Percentiles rank a stretch among this genome's conserved stretches.
Evolutionary conservation across 805 yeast species (phyloP).

Genomic region (Pichia scutulata): DNA sequence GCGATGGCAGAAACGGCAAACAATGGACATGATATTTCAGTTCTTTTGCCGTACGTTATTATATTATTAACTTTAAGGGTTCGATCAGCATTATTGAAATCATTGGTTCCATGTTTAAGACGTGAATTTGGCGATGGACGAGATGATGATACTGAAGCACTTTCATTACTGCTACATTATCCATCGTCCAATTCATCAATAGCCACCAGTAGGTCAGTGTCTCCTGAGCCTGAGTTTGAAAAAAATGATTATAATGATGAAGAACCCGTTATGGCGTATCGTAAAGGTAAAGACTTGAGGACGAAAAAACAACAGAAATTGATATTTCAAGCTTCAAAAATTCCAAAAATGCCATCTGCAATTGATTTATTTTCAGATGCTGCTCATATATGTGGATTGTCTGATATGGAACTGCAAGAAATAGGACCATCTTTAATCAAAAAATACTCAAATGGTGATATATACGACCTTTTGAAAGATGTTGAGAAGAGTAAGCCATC

Average conservation of each 20-base stretch:
- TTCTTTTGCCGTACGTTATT: conserved; percentile 33
- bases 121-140: background rate
- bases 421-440: conserved; percentile 7
- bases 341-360: conserved; percentile 8
- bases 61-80: conserved; percentile 31
- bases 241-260: background rate
- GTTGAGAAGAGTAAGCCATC: background rate
- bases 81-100: conserved; percentile 8
- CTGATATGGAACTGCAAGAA: conserved; percentile 6
- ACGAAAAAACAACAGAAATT: background rate
- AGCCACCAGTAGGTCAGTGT: conserved; percentile 6
- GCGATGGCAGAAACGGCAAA: conserved; percentile 3
- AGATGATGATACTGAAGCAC: conserved; percentile 44
- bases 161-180: conserved; percentile 42
- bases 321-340: background rate
- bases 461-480: background rate
- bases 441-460: conserved; percentile 9
- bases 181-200: conserved; percentile 22
- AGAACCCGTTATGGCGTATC: conserved; percentile 5
- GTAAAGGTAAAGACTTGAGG: background rate
- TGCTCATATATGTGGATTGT: conserved; percentile 8
- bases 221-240: background rate
- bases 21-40: conserved; percentile 10
- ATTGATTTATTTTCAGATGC: conserved; percentile 8
- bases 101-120: background rate